Percentiles rank a stretch among this genome's conserved stretches.
Evolutionary conservation across 1,284 basidiomycete genomes (phyloP).

Genomic region (Afroboletus lepidellus): DNA sequence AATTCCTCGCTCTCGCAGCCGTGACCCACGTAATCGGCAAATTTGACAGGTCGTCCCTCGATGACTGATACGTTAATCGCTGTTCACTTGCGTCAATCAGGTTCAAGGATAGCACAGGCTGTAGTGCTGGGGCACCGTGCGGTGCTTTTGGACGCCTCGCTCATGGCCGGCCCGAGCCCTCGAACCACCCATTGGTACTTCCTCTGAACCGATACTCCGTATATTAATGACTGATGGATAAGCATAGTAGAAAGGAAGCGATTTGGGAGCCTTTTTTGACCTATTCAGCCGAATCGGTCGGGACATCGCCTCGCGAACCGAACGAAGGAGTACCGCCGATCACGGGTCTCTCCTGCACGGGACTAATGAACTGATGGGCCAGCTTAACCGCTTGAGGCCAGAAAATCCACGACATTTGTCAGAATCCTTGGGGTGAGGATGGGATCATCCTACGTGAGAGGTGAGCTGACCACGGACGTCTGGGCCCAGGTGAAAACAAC

Average conservation of each 20-base stretch:
- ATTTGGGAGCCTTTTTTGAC: constrained; percentile 22
- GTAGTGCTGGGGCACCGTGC: neutral
- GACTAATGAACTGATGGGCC: neutral
- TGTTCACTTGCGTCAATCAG: neutral
- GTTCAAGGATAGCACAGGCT: neutral
- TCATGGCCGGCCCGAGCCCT: neutral
- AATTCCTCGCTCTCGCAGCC: neutral
- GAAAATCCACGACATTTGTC: too few relatives aligned
- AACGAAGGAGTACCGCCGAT: constrained; percentile 53
- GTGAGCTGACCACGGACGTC: too few relatives aligned
- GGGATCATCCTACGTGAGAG: too few relatives aligned
- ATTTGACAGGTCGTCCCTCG: neutral
- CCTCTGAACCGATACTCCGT: neutral
- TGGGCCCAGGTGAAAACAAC: too few relatives aligned
- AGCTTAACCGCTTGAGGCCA: too few relatives aligned
- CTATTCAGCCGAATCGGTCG: constrained; percentile 42
- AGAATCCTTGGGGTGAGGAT: too few relatives aligned
- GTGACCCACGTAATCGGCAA: neutral
- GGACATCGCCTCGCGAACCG: constrained; percentile 50
- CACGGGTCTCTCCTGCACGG: constrained; percentile 42
- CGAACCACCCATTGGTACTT: neutral
- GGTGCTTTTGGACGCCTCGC: neutral
- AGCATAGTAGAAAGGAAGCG: constrained; percentile 4
- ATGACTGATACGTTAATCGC: too few relatives aligned
- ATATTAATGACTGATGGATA: constrained; percentile 8